Evolutionary conservation across 176 grass and related monocot genomes (phyloP).

Genomic region (Rhynchospora breviuscula): DNA sequence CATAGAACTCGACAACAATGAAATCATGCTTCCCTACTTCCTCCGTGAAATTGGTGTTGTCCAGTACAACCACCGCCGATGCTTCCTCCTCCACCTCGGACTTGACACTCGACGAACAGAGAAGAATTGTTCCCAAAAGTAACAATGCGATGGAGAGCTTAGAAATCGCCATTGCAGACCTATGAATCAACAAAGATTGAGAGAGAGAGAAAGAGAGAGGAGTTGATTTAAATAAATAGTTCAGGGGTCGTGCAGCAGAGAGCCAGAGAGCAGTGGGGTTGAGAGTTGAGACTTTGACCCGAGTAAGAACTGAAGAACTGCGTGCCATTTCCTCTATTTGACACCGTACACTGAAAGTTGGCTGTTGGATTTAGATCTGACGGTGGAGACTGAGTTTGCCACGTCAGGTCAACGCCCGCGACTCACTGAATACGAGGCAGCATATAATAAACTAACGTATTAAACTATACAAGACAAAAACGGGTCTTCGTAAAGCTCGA

Average conservation of each 20-base stretch:
- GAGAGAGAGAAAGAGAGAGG: neutral
- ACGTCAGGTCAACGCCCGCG: slow-evolving; percentile 4
- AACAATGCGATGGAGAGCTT: slow-evolving; percentile 33
- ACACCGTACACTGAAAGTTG: neutral
- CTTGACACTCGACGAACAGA: slow-evolving; percentile 23
- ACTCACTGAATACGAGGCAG: neutral
- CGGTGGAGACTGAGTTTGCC: neutral
- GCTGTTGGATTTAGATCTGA: neutral
- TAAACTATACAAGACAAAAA: neutral
- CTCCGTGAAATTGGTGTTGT: slow-evolving; percentile 59
- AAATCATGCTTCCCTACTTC: slow-evolving; percentile 57
- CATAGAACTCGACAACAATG: slow-evolving; percentile 83
- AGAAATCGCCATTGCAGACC: slow-evolving; percentile 36
- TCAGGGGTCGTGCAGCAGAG: neutral
- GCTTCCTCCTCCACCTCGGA: neutral
- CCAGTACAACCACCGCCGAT: slow-evolving; percentile 45
- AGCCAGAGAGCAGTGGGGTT: neutral
- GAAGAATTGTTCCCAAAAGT: slow-evolving; percentile 21
- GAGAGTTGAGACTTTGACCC: neutral
- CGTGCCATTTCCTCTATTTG: neutral
- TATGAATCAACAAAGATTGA: neutral
- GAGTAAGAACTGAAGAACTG: neutral
- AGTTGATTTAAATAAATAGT: neutral
- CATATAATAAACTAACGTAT: neutral
- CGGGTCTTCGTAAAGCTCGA: too few species aligned